Conservation (phyloP, 176 grass and related monocot species). For the Leersia perrieri region DNA sequence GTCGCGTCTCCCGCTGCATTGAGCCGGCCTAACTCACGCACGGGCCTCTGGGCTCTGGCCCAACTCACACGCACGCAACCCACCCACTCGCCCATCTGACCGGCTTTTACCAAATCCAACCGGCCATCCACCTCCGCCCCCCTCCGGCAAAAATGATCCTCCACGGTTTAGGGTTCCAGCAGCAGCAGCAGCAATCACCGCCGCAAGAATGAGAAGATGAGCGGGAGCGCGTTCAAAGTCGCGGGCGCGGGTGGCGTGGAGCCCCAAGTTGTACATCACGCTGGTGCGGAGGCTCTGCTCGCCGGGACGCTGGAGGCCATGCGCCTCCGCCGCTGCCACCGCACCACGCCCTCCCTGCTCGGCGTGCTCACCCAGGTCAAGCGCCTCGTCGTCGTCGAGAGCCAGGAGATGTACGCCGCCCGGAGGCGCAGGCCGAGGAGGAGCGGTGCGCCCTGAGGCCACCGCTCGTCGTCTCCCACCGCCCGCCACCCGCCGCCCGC, state of each 20-base stretch:
- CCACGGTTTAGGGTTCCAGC: slow-evolving; percentile 33
- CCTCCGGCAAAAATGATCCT: background rate
- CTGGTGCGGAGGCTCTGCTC: slow-evolving; percentile 82
- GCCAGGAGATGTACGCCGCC: slow-evolving; percentile 74
- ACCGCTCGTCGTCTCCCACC: slow-evolving; percentile 66
- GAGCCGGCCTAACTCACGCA: no score
- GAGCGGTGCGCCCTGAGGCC: slow-evolving; percentile 66
- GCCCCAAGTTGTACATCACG: slow-evolving; percentile 78
- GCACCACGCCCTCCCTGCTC: slow-evolving; percentile 86
- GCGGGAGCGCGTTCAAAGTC: slow-evolving; percentile 78
- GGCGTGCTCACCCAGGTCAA: slow-evolving; percentile 94
- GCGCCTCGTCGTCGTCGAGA: slow-evolving; percentile 89
- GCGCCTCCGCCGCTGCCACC: slow-evolving; percentile 91
- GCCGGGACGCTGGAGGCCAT: slow-evolving; percentile 90
- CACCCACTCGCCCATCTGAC: no score
- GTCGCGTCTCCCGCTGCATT: no score
- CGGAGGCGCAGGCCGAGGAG: slow-evolving; percentile 71
- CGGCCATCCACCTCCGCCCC: background rate
- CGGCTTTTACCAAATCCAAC: no score
- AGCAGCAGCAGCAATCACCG: background rate
- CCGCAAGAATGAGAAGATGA: slow-evolving; percentile 34
- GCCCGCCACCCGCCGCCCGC: background rate
- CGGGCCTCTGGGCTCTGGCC: no score
- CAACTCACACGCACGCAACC: no score
- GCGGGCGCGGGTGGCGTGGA: slow-evolving; percentile 64